phyloP scores from a whole-genome alignment of 768 basidiomycete genomes.

The Mycena sanguinolenta region DNA sequence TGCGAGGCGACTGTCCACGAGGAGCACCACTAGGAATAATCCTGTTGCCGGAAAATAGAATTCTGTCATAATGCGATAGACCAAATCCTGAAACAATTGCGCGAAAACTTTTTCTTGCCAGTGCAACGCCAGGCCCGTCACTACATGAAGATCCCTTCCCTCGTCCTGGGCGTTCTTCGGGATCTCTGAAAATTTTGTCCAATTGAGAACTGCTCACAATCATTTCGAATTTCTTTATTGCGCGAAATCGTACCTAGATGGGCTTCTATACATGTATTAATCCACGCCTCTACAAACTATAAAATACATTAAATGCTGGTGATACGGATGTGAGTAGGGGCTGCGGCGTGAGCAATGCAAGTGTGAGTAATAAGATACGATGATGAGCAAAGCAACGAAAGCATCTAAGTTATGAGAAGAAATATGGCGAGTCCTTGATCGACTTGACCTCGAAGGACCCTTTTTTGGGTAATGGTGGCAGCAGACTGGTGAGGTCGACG shows the following conservation, averaged over 20 bases:
- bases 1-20: slow-evolving; percentile 86
- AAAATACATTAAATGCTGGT: slow-evolving; percentile 37
- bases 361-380: slow-evolving; percentile 23
- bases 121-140: too few relatives aligned
- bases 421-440: slow-evolving; percentile 89
- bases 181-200: too few relatives aligned
- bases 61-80: slow-evolving; percentile 17
- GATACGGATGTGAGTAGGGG: slow-evolving; percentile 30
- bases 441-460: slow-evolving; percentile 87
- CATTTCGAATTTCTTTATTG: too few relatives aligned
- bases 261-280: slow-evolving; percentile 22
- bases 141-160: too few relatives aligned
- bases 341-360: slow-evolving; percentile 32
- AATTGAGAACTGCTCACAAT: too few relatives aligned
- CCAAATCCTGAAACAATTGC: neutral
- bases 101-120: too few relatives aligned
- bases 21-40: slow-evolving; percentile 58
- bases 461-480: slow-evolving; percentile 87
- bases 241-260: too few relatives aligned
- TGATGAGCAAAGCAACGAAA: neutral
- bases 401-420: slow-evolving; percentile 82
- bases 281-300: slow-evolving; percentile 28
- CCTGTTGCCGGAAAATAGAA: slow-evolving; percentile 22
- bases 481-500: slow-evolving; percentile 77
- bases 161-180: too few relatives aligned